Evolutionary conservation across 495 filamentous ascomycete genomes (phyloP).

Genomic region (Hyaloscypha bicolor): DNA sequence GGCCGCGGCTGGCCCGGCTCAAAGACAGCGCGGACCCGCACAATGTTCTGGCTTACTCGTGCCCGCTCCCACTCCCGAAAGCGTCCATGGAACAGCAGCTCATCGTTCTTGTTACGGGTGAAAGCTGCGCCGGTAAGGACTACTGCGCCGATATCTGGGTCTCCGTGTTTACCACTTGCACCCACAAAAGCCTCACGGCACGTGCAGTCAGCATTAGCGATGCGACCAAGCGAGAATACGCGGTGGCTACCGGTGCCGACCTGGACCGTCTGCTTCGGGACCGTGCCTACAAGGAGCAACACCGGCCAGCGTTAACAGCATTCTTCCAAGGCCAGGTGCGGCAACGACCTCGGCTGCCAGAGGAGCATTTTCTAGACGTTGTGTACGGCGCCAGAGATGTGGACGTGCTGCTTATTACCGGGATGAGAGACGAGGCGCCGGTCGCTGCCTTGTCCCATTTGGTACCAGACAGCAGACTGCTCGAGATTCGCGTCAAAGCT

Average conservation of each 20-base stretch:
- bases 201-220: constrained; percentile 62
- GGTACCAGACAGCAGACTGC: constrained; percentile 55
- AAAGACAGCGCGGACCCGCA: constrained; percentile 54
- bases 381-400: constrained; percentile 47
- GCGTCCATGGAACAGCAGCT: constrained; percentile 46
- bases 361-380: constrained; percentile 57
- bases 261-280: constrained; percentile 50
- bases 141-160: constrained; percentile 60
- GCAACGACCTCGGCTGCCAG: constrained; percentile 49
- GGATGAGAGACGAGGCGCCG: constrained; percentile 66
- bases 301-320: constrained; percentile 53
- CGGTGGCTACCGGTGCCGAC: constrained; percentile 52
- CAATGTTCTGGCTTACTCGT: constrained; percentile 57
- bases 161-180: constrained; percentile 40
- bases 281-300: constrained; percentile 65
- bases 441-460: constrained; percentile 57
- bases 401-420: constrained; percentile 64
- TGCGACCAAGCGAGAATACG: constrained; percentile 61
- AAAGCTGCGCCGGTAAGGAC: constrained; percentile 62
- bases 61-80: constrained; percentile 55
- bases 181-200: constrained; percentile 40
- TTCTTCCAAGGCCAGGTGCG: constrained; percentile 55
- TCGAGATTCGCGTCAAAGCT: constrained; percentile 56
- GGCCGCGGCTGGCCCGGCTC: constrained; percentile 51
- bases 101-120: constrained; percentile 63